phyloP scores from a whole-genome alignment of 2,329 filamentous ascomycete species.

The Zymoseptoria crescenta region DNA sequence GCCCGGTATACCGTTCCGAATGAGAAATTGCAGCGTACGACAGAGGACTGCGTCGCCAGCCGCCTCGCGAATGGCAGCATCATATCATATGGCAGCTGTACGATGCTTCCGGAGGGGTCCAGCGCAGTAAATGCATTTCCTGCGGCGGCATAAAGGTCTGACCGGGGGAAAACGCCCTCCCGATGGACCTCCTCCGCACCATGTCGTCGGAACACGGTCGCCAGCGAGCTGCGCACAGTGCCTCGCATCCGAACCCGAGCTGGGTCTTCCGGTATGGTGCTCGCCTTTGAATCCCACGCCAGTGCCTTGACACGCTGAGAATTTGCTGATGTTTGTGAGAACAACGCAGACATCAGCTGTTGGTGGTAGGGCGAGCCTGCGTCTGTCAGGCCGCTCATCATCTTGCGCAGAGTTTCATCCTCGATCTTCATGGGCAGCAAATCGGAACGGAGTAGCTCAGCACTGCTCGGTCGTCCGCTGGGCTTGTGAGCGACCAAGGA shows the following conservation, averaged over 20 bases:
- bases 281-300: constrained; percentile 40
- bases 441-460: constrained; percentile 74
- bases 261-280: constrained; percentile 16
- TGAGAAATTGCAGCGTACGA: constrained; percentile 68
- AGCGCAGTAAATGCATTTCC: constrained; percentile 69
- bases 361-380: constrained; percentile 80
- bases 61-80: constrained; percentile 81
- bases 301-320: constrained; percentile 65
- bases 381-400: constrained; percentile 72
- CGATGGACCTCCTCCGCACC: constrained; percentile 76
- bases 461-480: constrained; percentile 71
- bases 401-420: constrained; percentile 79
- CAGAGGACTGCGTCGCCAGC: constrained; percentile 62
- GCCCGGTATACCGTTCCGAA: constrained; percentile 87
- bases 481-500: constrained; percentile 77
- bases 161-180: constrained; percentile 71
- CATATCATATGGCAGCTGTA: constrained; percentile 91
- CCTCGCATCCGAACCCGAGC: constrained; percentile 19
- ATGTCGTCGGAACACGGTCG: constrained; percentile 75
- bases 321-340: constrained; percentile 48
- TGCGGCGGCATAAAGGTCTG: constrained; percentile 60
- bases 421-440: constrained; percentile 88
- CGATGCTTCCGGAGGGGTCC: constrained; percentile 73
- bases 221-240: constrained; percentile 64
- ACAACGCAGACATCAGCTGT: constrained; percentile 80